Conservation (phyloP, 257 asterid genomes). For the Ilex aquifolium region DNA sequence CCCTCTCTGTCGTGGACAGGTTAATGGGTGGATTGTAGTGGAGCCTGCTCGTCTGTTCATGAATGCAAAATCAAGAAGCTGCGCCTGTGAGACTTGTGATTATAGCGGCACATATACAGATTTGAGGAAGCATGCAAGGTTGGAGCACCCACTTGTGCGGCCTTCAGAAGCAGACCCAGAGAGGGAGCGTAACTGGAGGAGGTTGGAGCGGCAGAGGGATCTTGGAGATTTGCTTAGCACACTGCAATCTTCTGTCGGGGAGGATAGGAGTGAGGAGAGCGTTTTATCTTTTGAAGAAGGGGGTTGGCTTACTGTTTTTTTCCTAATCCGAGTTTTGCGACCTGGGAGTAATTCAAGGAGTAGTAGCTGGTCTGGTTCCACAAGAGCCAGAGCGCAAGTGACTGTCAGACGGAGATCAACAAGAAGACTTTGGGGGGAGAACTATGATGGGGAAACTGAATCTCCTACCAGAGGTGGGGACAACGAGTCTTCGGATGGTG, state of each 20-base stretch:
- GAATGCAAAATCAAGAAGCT: not conserved
- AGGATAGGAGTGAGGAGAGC: slow-evolving; percentile 51
- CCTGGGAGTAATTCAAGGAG: slow-evolving; percentile 36
- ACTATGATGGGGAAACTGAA: slow-evolving; percentile 40
- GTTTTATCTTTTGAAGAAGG: slow-evolving; percentile 54
- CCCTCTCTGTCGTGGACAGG: not conserved
- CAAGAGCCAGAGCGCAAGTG: slow-evolving; percentile 46
- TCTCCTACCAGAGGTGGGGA: slow-evolving; percentile 26
- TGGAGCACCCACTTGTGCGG: not conserved
- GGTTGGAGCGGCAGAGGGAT: not conserved
- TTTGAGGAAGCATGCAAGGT: not conserved
- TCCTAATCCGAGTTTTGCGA: slow-evolving; percentile 58
- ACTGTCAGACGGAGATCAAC: slow-evolving; percentile 39
- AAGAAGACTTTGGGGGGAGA: slow-evolving; percentile 68
- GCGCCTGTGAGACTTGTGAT: not conserved
- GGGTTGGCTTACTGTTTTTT: slow-evolving; percentile 58
- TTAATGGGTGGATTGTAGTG: not conserved
- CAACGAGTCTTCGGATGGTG: slow-evolving; percentile 30
- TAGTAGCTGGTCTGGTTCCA: slow-evolving; percentile 40
- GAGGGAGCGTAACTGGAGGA: not conserved
- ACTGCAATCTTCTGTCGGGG: slow-evolving; percentile 48
- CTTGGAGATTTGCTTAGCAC: not conserved
- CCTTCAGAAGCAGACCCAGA: not conserved
- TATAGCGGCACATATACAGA: not conserved
- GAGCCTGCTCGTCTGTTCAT: not conserved